Evolutionary conservation across 2,329 filamentous ascomycete species (phyloP), one percentile per base, ranked within the genome.

Genomic region (Venturia nashicola): DNA sequence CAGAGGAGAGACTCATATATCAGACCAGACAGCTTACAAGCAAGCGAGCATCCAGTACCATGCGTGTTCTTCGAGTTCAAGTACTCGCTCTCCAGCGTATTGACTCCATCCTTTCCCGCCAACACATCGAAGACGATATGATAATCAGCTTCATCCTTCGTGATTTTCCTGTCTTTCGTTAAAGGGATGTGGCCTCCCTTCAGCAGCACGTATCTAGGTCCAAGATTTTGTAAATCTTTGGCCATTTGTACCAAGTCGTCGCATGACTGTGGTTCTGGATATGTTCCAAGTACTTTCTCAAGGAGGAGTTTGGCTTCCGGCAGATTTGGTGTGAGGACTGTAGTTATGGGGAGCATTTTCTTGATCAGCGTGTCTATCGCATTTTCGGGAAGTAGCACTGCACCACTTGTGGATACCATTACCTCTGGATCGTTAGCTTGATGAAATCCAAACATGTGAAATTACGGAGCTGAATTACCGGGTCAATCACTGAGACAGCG

Each of bases 111-210:
- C 0, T 80, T 80, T 7, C 90, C 88, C 54, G 85, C 84, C 5
- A 96, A 80, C 3, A 97, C 81, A 71, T 97, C 90, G 36, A 95
- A 81, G 1, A 97, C 85, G 2, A 88, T 70, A 34, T 85, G 77
- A 61, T 79, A 83, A 61, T 92, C 85, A 8, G 80, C 79, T 1
- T 84, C 79, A 0, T 73, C 76, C 55, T 76, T 78, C 0, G 90
- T 87, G 6, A 78, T 79, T 20, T 43, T 59, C 27, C 85, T 79
- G 59, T 87, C 83, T 61, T 78, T 80, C 5, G 81, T 86, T 67
- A 97, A 82, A 1, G 93, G 91, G n/a, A 88, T 75, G 76, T 97
- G 94, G 0, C 93, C 93, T 51, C 93, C 93, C 75, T 97, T 97
- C 65, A 97, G 79, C 11, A 97, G 81, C 39, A 97, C 88, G 77